Evolutionary conservation across 1,139 yeast genomes (phyloP).

Genomic region (Magnusiomyces fungicola): DNA sequence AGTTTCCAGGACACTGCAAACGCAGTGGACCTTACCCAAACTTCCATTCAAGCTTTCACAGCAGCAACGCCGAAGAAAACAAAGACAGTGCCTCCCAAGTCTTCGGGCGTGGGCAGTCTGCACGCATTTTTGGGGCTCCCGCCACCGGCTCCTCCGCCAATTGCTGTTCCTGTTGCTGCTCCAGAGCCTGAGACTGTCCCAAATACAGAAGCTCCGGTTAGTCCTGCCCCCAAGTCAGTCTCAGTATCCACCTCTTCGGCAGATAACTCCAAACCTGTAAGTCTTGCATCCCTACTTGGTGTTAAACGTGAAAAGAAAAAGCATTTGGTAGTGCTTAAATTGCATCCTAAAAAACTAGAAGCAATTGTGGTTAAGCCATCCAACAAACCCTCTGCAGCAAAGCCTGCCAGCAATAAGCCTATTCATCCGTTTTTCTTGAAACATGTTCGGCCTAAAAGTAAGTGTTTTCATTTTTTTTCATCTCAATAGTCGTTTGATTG

Average conservation of each 20-base stretch:
- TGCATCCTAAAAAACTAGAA: not conserved
- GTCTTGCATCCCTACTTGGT: too few relatives aligned
- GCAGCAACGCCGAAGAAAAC: not conserved
- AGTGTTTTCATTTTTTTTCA: slow-evolving; percentile 18
- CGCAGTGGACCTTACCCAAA: not conserved
- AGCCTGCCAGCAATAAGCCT: slow-evolving; percentile 8
- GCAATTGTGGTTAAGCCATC: not conserved
- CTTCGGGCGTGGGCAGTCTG: not conserved
- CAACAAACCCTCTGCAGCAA: not conserved
- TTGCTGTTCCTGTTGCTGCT: not conserved
- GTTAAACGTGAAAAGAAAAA: not conserved
- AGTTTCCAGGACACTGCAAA: not conserved
- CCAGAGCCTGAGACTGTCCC: too few relatives aligned
- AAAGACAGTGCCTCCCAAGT: not conserved
- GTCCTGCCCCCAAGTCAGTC: not conserved
- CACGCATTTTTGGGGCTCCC: slow-evolving; percentile 1
- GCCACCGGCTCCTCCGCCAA: not conserved
- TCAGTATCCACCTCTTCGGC: too few relatives aligned
- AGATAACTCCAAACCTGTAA: not conserved
- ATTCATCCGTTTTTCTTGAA: slow-evolving; percentile 23
- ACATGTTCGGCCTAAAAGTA: slow-evolving; percentile 5
- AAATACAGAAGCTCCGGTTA: not conserved
- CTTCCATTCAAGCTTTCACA: too few relatives aligned
- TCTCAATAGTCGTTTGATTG: slow-evolving; percentile 7
- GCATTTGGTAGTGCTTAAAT: not conserved